Evolutionary conservation across 164 flowering plant species (phyloP).

Genomic region (Echeveria elegans): DNA sequence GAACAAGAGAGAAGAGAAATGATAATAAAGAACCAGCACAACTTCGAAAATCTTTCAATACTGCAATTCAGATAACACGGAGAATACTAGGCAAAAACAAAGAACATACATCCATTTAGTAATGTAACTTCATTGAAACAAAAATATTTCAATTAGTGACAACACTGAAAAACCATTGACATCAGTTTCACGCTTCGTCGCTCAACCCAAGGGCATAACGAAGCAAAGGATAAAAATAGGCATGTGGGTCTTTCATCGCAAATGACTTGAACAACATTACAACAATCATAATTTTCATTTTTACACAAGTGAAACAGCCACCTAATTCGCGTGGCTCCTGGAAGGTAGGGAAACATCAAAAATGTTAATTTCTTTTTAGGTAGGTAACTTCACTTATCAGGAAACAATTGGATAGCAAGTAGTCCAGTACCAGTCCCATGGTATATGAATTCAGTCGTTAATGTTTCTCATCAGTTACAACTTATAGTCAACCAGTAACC

Average conservation of each 20-base stretch:
- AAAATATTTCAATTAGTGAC: background rate
- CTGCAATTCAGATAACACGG: background rate
- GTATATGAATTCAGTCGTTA: background rate
- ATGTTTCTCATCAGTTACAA: background rate
- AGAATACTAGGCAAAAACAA: background rate
- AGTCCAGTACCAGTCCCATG: background rate
- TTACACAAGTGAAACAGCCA: too few species aligned
- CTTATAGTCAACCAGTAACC: background rate
- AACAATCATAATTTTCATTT: too few species aligned
- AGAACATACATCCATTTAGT: too few species aligned
- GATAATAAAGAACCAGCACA: background rate
- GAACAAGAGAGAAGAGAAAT: constrained; percentile 14
- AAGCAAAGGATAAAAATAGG: too few species aligned
- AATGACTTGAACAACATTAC: too few species aligned
- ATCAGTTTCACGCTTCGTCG: background rate
- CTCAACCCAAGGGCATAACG: too few species aligned
- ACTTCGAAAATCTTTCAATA: background rate
- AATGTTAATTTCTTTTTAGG: background rate
- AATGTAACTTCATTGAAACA: background rate
- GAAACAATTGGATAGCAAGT: background rate
- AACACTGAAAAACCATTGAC: background rate
- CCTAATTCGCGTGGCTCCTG: too few species aligned
- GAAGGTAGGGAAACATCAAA: background rate
- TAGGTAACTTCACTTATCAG: background rate
- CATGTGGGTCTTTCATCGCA: too few species aligned